Evolutionary conservation across 306 rosid species (phyloP).

Genomic region (peach (Prunus persica)): DNA sequence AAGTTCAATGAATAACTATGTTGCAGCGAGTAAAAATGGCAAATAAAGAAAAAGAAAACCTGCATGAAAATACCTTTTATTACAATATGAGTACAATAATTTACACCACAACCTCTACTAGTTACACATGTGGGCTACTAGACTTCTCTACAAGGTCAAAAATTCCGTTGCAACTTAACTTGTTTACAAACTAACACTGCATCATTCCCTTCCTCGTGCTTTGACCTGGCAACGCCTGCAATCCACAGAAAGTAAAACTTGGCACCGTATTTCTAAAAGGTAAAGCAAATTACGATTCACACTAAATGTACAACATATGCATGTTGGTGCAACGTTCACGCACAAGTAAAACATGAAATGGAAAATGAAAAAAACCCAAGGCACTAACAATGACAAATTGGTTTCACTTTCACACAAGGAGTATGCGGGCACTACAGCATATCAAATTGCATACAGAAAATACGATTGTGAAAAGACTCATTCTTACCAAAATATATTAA

Average conservation of each 20-base stretch:
- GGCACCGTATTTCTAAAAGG: too few species aligned
- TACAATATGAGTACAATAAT: not conserved
- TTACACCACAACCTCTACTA: conserved; percentile 1
- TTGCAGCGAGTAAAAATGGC: too few species aligned
- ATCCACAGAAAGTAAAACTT: conserved; percentile 17
- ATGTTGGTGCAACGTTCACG: not conserved
- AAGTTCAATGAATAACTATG: too few species aligned
- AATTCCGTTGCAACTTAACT: conserved; percentile 12
- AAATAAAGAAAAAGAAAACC: too few species aligned
- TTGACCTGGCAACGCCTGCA: conserved; percentile 14
- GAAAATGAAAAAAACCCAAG: not conserved
- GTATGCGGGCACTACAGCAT: not conserved
- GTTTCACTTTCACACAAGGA: not conserved
- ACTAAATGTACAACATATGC: not conserved
- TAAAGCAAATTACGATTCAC: too few species aligned
- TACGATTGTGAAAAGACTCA: not conserved
- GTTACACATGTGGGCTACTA: conserved; percentile 5
- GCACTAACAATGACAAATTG: not conserved
- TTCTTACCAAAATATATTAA: conserved; percentile 40
- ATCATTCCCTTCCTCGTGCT: conserved; percentile 10
- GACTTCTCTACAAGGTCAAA: conserved; percentile 2
- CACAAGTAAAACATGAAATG: not conserved
- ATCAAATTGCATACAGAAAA: not conserved
- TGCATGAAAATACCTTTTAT: not conserved
- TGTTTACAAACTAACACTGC: conserved; percentile 16